Conservation (phyloP, 1,139 yeast genomes). For the Yamadazyma spencermartinsiae region DNA sequence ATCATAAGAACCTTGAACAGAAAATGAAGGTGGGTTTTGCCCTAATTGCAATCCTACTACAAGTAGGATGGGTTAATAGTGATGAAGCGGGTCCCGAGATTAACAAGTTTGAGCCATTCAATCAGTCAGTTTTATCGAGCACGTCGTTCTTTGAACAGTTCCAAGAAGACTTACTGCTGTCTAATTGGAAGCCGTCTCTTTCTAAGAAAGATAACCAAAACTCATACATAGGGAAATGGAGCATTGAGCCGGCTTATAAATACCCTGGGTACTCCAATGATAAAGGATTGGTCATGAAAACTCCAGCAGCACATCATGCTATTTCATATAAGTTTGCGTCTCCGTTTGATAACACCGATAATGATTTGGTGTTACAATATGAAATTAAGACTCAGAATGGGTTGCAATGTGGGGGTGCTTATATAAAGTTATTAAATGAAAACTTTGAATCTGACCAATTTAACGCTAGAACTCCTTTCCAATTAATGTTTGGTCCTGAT, state of each 20-base stretch:
- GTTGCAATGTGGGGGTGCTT: constrained; percentile 84
- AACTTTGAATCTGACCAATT: constrained; percentile 40
- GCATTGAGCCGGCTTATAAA: constrained; percentile 51
- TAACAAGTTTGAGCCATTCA: constrained; percentile 34
- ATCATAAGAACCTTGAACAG: background rate
- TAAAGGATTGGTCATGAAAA: constrained; percentile 71
- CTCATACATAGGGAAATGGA: constrained; percentile 73
- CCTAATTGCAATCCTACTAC: background rate
- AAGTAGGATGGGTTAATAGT: background rate
- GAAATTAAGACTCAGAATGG: constrained; percentile 83
- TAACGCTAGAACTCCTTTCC: constrained; percentile 67
- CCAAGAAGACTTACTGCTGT: constrained; percentile 35
- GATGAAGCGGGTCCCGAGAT: constrained; percentile 8
- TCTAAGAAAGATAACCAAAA: constrained; percentile 43
- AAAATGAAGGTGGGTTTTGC: background rate
- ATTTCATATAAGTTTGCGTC: constrained; percentile 59
- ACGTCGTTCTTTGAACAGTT: constrained; percentile 71
- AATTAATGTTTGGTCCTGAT: constrained; percentile 94
- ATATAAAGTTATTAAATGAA: constrained; percentile 66
- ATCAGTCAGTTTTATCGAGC: constrained; percentile 27
- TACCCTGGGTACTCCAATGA: constrained; percentile 64
- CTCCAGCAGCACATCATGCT: constrained; percentile 79
- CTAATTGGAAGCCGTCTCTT: constrained; percentile 64
- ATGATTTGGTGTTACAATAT: constrained; percentile 80
- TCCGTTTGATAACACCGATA: constrained; percentile 54